phyloP scores from a whole-genome alignment of 257 asterid species.

The Parsonsia alboflavescens region DNA sequence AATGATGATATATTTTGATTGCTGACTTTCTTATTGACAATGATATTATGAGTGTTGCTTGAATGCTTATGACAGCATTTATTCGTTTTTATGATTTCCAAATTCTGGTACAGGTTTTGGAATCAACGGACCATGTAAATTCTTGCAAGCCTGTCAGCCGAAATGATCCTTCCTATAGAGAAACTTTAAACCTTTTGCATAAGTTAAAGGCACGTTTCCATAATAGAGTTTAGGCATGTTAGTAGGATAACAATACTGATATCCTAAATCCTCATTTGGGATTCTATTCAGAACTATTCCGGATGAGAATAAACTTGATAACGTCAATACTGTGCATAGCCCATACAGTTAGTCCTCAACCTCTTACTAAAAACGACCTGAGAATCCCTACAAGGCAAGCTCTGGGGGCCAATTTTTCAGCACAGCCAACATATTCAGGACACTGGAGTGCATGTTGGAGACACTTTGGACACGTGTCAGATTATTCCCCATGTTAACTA shows the following conservation, averaged over 20 bases:
- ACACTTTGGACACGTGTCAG: background rate
- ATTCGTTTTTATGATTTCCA: background rate
- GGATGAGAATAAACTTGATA: background rate
- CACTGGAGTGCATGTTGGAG: background rate
- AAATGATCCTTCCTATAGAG: slow-evolving; percentile 78
- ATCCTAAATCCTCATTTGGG: background rate
- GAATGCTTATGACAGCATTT: slow-evolving; percentile 5
- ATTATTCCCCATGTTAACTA: background rate
- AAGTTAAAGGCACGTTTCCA: slow-evolving; percentile 56
- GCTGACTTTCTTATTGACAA: background rate
- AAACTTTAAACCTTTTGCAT: slow-evolving; percentile 69
- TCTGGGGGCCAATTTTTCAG: background rate
- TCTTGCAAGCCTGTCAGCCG: slow-evolving; percentile 94
- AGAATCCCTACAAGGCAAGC: background rate
- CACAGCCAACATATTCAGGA: background rate
- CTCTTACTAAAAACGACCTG: no score
- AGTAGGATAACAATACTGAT: background rate
- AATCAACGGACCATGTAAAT: slow-evolving; percentile 92
- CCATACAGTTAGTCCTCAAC: background rate
- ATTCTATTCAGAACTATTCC: background rate
- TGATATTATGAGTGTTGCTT: background rate
- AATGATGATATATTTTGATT: background rate
- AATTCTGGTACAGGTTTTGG: slow-evolving; percentile 61
- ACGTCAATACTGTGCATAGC: background rate
- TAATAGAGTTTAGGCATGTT: slow-evolving; percentile 12